A percentile compares a stretch with the other conserved stretches of the same genome.
Conservation (phyloP, 805 yeast species). For the Lipomyces lipofer region DNA sequence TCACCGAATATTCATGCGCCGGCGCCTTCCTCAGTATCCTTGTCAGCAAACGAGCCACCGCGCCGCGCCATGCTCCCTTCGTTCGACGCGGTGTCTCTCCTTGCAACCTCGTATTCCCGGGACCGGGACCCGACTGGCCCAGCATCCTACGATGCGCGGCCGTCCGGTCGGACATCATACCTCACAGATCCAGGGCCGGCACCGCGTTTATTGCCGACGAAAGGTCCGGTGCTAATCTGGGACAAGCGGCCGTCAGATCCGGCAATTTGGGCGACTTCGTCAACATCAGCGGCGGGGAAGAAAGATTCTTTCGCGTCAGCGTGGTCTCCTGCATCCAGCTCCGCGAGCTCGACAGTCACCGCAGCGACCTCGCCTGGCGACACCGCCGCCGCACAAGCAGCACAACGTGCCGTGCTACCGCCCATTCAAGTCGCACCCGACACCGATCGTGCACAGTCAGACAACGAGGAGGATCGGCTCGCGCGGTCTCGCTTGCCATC, state of each 20-base stretch:
- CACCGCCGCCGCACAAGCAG: neutral
- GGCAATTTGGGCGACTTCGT: slow-evolving; percentile 4
- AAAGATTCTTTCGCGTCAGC: neutral
- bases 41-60: neutral
- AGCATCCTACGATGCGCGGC: neutral
- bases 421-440: neutral
- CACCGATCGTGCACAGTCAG: neutral
- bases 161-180: neutral
- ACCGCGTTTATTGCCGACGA: neutral
- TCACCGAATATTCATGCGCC: too few relatives aligned
- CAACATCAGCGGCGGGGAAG: neutral
- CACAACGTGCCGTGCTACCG: neutral
- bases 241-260: slow-evolving; percentile 8
- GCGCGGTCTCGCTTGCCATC: neutral
- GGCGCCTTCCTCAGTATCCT: too few relatives aligned
- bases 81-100: slow-evolving; percentile 3
- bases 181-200: neutral
- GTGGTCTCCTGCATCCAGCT: neutral
- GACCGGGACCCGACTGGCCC: neutral
- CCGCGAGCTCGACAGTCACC: slow-evolving; percentile 3
- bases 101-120: slow-evolving; percentile 1
- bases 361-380: neutral
- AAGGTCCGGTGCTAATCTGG: neutral
- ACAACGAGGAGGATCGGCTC: too few relatives aligned
- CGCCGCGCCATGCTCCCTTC: slow-evolving; percentile 9